These are phyloP conservation scores for Phytophthora rubi DNA, from an alignment of 352 stramenopile species.

Conservation along the genomic window DNA sequence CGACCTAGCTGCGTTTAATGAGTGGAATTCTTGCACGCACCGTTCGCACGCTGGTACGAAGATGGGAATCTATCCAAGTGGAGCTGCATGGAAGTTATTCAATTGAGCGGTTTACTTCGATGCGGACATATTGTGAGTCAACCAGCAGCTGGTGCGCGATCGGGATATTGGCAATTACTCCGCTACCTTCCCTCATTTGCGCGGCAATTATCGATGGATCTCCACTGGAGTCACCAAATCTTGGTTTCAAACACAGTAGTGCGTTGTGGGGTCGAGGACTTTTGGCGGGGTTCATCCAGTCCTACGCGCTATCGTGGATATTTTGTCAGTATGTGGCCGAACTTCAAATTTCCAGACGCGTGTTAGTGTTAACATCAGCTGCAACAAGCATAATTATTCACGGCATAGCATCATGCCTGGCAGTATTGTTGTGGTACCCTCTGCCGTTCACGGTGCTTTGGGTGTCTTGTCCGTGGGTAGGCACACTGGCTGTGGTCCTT, in stretches of 20 bases:
- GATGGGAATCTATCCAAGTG: slow-evolving; percentile 30
- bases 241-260: slow-evolving; percentile 18
- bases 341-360: slow-evolving; percentile 10
- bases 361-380: slow-evolving; percentile 6
- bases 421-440: slow-evolving; percentile 15
- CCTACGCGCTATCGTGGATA: slow-evolving; percentile 15
- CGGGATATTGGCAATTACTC: slow-evolving; percentile 2
- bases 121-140: slow-evolving; percentile 15
- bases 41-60: slow-evolving; percentile 13
- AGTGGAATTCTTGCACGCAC: neutral
- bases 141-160: slow-evolving; percentile 9
- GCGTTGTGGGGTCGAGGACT: slow-evolving; percentile 14
- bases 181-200: slow-evolving; percentile 9
- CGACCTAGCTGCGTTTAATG: neutral
- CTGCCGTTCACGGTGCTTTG: slow-evolving; percentile 25
- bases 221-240: slow-evolving; percentile 18
- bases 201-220: slow-evolving; percentile 19
- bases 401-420: slow-evolving; percentile 2
- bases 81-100: slow-evolving; percentile 31
- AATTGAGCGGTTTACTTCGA: slow-evolving; percentile 8
- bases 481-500: slow-evolving; percentile 11
- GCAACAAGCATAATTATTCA: slow-evolving; percentile 4
- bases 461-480: slow-evolving; percentile 23
- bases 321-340: slow-evolving; percentile 23
- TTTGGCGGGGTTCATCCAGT: neutral